Conservation (phyloP, 2,329 filamentous ascomycete genomes). For the Aureobasidium melanogenum region DNA sequence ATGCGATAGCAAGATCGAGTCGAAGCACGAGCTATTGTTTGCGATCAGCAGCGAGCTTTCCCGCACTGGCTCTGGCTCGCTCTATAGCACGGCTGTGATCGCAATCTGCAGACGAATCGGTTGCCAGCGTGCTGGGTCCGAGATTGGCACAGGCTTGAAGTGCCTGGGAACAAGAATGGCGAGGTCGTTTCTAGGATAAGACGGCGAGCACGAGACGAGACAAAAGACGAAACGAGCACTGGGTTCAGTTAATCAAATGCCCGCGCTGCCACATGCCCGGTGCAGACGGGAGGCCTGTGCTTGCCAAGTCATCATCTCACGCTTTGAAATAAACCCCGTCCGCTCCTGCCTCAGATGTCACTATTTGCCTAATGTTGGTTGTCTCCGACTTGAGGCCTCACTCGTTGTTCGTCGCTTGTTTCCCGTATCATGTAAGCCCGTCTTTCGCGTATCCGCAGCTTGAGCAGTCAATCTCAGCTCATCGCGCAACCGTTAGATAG, state of each 20-base stretch:
- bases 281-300: not conserved
- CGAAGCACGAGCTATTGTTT: not conserved
- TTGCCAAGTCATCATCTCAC: slow-evolving; percentile 5
- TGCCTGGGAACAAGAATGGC: not conserved
- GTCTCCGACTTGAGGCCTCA: not conserved
- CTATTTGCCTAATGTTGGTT: not conserved
- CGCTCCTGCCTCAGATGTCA: not conserved
- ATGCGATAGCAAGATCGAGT: not conserved
- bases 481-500: not conserved
- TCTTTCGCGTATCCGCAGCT: not conserved
- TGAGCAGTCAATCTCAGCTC: not conserved
- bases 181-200: not conserved
- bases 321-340: not conserved
- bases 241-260: slow-evolving; percentile 4
- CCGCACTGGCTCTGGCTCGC: not conserved
- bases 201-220: not conserved
- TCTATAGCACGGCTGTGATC: not conserved
- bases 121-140: not conserved
- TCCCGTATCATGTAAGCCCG: not conserved
- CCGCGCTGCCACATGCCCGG: not conserved
- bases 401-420: not conserved
- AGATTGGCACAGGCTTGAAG: not conserved
- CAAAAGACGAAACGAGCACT: slow-evolving; percentile 4
- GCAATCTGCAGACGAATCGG: not conserved
- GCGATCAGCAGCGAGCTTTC: not conserved